phyloP scores from a whole-genome alignment of 169 alveolate genomes.

The Eimeria sp. region DNA sequence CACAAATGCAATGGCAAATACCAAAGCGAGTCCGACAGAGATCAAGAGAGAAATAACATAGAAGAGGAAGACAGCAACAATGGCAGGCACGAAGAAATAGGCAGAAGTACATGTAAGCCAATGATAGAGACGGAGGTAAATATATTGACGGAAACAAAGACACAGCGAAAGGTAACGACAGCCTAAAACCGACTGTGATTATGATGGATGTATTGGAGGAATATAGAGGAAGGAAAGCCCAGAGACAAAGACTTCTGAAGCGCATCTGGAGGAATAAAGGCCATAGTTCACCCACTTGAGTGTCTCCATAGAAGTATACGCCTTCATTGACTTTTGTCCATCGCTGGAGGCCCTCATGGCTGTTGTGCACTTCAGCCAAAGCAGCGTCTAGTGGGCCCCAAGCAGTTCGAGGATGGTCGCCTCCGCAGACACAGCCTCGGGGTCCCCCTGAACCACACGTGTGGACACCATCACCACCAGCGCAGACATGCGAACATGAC shows the following conservation, averaged over 20 bases:
- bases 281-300: background rate
- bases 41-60: background rate
- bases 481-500: background rate
- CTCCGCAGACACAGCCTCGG: slow-evolving; percentile 45
- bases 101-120: background rate
- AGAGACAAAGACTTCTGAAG: background rate
- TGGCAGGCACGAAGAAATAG: background rate
- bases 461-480: background rate
- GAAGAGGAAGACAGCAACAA: background rate
- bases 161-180: too few relatives aligned
- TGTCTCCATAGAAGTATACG: slow-evolving; percentile 23
- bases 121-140: too few relatives aligned
- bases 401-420: slow-evolving; percentile 44
- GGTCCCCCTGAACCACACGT: slow-evolving; percentile 24
- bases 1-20: background rate
- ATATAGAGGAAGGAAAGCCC: background rate
- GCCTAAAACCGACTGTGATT: too few relatives aligned
- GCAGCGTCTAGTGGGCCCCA: slow-evolving; percentile 58
- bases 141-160: too few relatives aligned
- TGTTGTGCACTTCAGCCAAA: slow-evolving; percentile 38
- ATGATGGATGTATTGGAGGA: background rate
- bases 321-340: slow-evolving; percentile 57
- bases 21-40: background rate
- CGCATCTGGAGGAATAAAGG: background rate
- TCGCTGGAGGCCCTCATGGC: slow-evolving; percentile 20